Base-by-base conservation (phyloP, 2,329 filamentous ascomycete species). In the Penicillium sp. region DNA sequence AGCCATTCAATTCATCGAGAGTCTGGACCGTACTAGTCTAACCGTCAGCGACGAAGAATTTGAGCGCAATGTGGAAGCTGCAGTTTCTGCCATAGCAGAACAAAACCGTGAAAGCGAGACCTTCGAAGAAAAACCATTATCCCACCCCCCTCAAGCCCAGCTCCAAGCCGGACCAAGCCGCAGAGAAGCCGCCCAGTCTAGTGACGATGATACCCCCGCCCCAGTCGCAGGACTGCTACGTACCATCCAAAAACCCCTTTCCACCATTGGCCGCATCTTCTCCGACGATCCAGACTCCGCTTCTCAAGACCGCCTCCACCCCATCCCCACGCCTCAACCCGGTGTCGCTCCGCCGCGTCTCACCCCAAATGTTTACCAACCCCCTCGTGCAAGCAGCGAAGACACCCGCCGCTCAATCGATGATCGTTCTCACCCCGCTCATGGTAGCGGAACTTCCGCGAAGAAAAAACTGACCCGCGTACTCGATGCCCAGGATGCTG, bases 31-130 rank as follows among this genome's bases (percentile, higher is more conserved):
- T 41, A 97, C 94, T 1, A 93, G 88, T 26, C 77, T 99, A 7
- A 97, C 94, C 1, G 94, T 99, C 47, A 88, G 88, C 2, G 92
- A 99, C 67, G 91, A 94, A 53, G 94, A 97, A 35, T 99, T 99
- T 67, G 94, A 99, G 70, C 84, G 84, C 68, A 92, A 96, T 62
- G 95, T 99, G n/a, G 94, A 99, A 76, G 89, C 89, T 4, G 92
- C 94, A 7, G 95, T 99, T 3, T 96, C 91, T 6, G 90, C 90
- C 39, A 99, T 99, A 61, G 93, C 94, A 2, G 93, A 97, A 74
- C 90, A 90, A 66, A 91, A 97, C 66, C 83, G 85, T 54, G 77
- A 79, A 56, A 78, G 81, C 34, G 78, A 84, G 59, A 74, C 77
- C n/a, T 62, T 70, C 45, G 68, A 70, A 27, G 66, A 70, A 53